Conservation (phyloP, 192 early-diverging fungal genomes). For the Podila clonocystis region DNA sequence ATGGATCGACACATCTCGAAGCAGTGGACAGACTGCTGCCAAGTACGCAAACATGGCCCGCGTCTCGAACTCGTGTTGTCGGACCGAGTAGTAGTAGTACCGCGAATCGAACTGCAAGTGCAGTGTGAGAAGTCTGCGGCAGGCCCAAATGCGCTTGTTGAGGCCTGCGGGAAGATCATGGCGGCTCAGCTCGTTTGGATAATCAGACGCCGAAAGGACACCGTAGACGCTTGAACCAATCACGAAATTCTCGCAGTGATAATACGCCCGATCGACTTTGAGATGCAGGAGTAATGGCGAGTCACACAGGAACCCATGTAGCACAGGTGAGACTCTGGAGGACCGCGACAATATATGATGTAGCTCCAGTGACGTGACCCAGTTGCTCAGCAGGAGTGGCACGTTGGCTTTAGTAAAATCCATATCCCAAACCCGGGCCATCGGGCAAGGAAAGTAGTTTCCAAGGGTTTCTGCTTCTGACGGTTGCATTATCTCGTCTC, state of each 20-base stretch:
- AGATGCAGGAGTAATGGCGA: constrained; percentile 1
- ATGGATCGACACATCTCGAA: background rate
- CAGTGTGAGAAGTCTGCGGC: background rate
- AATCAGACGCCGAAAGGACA: background rate
- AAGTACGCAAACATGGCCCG: background rate
- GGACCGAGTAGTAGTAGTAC: background rate
- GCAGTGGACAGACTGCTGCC: background rate
- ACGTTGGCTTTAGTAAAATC: background rate
- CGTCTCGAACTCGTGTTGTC: background rate
- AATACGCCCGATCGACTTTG: background rate
- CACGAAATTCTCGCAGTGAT: background rate
- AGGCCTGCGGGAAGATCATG: background rate
- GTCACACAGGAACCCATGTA: background rate
- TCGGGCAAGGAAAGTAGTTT: background rate
- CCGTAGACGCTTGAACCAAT: background rate
- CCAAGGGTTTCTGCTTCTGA: background rate
- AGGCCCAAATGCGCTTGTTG: constrained; percentile 3
- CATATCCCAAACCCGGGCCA: background rate
- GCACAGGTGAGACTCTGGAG: background rate
- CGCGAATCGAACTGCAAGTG: background rate
- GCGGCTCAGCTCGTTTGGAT: background rate
- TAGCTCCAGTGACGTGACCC: background rate
- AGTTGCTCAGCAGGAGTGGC: background rate
- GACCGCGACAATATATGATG: background rate
- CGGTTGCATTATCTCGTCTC: background rate